phyloP scores from a whole-genome alignment of 2,329 filamentous ascomycete genomes.

The Fusarium stilboides region DNA sequence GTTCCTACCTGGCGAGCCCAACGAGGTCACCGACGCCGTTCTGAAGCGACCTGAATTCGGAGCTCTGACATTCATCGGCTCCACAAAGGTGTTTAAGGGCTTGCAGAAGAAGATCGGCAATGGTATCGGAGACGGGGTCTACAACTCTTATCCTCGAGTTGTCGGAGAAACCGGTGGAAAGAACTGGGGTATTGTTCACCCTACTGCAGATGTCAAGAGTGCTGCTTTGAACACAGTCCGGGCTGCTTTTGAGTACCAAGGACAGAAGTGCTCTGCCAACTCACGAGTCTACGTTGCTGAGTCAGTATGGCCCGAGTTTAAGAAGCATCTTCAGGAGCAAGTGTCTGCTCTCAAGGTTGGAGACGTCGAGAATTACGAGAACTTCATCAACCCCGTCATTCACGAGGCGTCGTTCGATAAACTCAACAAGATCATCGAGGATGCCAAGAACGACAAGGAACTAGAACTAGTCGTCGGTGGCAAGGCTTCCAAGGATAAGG shows the following conservation, averaged over 20 bases:
- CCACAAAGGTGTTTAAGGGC: conserved; percentile 56
- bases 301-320: conserved; percentile 45
- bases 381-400: conserved; percentile 66
- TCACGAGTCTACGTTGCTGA: conserved; percentile 47
- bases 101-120: conserved; percentile 54
- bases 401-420: conserved; percentile 61
- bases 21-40: conserved; percentile 54
- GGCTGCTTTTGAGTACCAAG: conserved; percentile 39
- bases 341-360: conserved; percentile 55
- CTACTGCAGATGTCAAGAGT: conserved; percentile 34
- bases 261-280: conserved; percentile 40
- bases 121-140: conserved; percentile 51
- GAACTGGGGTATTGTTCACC: conserved; percentile 67
- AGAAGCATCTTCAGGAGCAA: conserved; percentile 52
- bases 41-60: conserved; percentile 57
- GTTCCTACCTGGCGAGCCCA: conserved; percentile 57
- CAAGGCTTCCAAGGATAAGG: conserved; percentile 58
- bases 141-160: conserved; percentile 58
- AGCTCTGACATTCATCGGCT: conserved; percentile 57
- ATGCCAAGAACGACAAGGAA: conserved; percentile 59
- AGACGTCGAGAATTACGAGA: conserved; percentile 57
- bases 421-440: conserved; percentile 59
- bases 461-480: conserved; percentile 63
- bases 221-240: conserved; percentile 37
- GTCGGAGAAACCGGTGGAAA: conserved; percentile 68